Evolutionary conservation across 1,284 basidiomycete species (phyloP).

Genomic region (Papiliotrema laurentii): DNA sequence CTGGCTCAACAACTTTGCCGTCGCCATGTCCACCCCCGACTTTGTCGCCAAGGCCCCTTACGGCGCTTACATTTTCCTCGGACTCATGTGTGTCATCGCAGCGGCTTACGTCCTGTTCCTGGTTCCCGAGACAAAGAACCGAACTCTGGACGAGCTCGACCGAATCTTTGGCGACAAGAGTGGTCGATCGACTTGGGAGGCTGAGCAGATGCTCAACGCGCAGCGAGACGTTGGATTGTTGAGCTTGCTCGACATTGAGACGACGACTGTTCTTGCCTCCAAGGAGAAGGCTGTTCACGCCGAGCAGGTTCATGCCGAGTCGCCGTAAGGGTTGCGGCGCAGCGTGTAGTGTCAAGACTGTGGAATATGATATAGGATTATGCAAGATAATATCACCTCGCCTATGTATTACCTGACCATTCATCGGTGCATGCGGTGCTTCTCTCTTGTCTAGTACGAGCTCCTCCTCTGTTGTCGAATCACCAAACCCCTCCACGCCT

Average conservation of each 20-base stretch:
- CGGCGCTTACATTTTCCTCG: conserved; percentile 7
- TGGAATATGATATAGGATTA: neutral
- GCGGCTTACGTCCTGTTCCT: conserved; percentile 5
- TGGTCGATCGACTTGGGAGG: conserved; percentile 5
- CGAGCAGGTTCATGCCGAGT: neutral
- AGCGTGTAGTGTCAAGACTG: too few species aligned
- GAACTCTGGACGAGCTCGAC: conserved; percentile 2
- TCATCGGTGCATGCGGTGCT: too few species aligned
- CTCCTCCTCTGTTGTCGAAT: too few species aligned
- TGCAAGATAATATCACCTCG: too few species aligned
- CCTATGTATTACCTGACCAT: too few species aligned
- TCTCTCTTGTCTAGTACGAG: too few species aligned
- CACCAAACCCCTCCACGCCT: too few species aligned
- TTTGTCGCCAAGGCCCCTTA: conserved; percentile 3
- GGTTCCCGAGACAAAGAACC: neutral
- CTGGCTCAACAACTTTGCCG: conserved; percentile 6
- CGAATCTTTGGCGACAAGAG: conserved; percentile 4
- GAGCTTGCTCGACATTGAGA: neutral
- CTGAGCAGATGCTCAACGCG: conserved; percentile 1
- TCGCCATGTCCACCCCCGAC: conserved; percentile 5
- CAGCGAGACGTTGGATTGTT: conserved; percentile 1
- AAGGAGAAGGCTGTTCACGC: conserved; percentile 1
- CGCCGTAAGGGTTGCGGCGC: neutral
- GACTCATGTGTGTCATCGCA: conserved; percentile 5
- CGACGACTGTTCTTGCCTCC: neutral